Evolutionary conservation across 1,284 basidiomycete genomes (phyloP).

Genomic region (Coriolopsis trogii): DNA sequence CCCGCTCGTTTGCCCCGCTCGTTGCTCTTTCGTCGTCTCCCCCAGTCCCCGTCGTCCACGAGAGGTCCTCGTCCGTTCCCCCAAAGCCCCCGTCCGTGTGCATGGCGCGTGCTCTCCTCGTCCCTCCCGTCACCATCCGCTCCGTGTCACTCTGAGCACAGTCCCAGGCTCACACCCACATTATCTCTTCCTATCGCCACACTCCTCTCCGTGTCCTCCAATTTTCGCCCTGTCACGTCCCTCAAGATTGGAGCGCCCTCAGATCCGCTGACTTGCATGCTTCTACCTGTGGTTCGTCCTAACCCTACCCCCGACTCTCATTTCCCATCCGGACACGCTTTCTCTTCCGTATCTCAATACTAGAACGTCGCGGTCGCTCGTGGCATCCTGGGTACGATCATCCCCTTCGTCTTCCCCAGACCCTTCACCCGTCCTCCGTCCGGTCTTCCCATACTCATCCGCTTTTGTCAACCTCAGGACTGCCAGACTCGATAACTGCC

Average conservation of each 20-base stretch:
- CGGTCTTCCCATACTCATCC: constrained; percentile 27
- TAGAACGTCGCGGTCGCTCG: constrained; percentile 18
- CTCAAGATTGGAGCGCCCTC: constrained; percentile 13
- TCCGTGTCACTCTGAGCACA: constrained; percentile 12
- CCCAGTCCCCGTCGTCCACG: constrained; percentile 3
- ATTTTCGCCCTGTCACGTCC: constrained; percentile 9
- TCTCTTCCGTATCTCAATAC: constrained; percentile 22
- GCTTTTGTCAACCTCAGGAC: constrained; percentile 21
- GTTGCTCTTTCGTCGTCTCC: constrained; percentile 7
- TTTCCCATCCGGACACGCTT: constrained; percentile 21
- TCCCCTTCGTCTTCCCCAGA: constrained; percentile 10
- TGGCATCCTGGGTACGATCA: constrained; percentile 27
- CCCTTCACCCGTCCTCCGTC: constrained; percentile 9
- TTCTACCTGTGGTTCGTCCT: constrained; percentile 23
- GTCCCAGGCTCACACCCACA: constrained; percentile 15
- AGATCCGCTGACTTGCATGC: constrained; percentile 27
- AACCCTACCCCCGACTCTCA: constrained; percentile 15
- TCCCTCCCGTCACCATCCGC: constrained; percentile 6
- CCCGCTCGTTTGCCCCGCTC: constrained; percentile 24
- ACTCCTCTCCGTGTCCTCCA: constrained; percentile 6
- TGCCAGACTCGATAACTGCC: constrained; percentile 16
- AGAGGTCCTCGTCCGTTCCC: constrained; percentile 1
- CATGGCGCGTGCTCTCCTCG: constrained; percentile 15
- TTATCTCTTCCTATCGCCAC: constrained; percentile 13
- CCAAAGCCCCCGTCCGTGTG: constrained; percentile 3